Percentiles rank a stretch among this genome's conserved stretches.
Conservation (phyloP, 2,329 filamentous ascomycete genomes). For the Cladosporium sp. region DNA sequence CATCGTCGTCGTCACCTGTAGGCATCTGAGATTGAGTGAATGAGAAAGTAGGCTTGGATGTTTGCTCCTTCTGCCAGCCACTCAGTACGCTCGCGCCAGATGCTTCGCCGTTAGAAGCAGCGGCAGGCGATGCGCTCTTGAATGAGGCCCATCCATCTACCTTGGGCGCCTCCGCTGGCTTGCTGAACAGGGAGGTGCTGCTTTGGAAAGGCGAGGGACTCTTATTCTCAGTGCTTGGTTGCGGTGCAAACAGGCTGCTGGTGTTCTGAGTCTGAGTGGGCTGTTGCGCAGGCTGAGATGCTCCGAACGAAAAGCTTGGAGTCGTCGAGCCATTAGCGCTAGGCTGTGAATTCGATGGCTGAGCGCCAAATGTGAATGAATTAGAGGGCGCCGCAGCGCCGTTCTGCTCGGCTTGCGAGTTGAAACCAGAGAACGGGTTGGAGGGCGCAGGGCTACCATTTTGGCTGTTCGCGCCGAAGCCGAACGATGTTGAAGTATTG, state of each 20-base stretch:
- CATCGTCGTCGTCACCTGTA: conserved; percentile 20
- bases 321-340: conserved; percentile 7
- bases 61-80: conserved; percentile 12
- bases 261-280: conserved; percentile 7
- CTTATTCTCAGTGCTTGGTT: conserved; percentile 13
- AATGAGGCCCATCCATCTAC: conserved; percentile 11
- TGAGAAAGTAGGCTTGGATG: conserved; percentile 9
- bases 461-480: conserved; percentile 2
- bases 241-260: conserved; percentile 7
- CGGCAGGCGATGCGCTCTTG: conserved; percentile 6
- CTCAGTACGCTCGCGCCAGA: conserved; percentile 13
- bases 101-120: not conserved
- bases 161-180: conserved; percentile 13
- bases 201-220: conserved; percentile 9
- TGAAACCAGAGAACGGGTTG: conserved; percentile 7
- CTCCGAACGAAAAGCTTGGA: conserved; percentile 14
- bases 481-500: not conserved
- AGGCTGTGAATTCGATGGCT: conserved; percentile 7
- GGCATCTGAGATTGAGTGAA: conserved; percentile 10
- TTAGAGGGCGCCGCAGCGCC: not conserved
- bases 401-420: not conserved
- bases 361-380: conserved; percentile 8
- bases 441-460: conserved; percentile 2
- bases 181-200: conserved; percentile 8
- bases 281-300: conserved; percentile 4